Conservation (phyloP, 345 rosid genomes). For the Microthlaspi erraticum region DNA sequence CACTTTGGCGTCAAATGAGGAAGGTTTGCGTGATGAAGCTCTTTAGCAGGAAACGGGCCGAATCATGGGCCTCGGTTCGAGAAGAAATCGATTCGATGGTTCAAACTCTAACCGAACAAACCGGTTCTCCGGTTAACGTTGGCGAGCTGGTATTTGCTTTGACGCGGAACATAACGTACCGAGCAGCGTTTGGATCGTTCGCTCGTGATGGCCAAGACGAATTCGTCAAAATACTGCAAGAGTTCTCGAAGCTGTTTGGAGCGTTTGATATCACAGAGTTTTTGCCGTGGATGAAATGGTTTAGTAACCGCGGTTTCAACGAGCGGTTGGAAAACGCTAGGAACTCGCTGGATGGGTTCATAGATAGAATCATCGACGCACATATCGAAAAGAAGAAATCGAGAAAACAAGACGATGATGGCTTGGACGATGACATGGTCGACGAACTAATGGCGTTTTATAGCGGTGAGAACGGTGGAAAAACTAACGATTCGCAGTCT, state of each 20-base stretch:
- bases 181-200: constrained; percentile 83
- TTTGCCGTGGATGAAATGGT: constrained; percentile 76
- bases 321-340: constrained; percentile 68
- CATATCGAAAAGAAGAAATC: constrained; percentile 56
- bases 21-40: constrained; percentile 84
- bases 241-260: constrained; percentile 88
- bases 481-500: constrained; percentile 52
- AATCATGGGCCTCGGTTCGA: constrained; percentile 89
- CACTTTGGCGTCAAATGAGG: constrained; percentile 92
- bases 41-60: constrained; percentile 80
- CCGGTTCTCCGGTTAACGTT: constrained; percentile 57
- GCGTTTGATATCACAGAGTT: constrained; percentile 82
- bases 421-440: constrained; percentile 69
- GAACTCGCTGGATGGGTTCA: constrained; percentile 63
- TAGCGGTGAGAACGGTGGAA: constrained; percentile 46
- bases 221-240: constrained; percentile 74
- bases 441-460: constrained; percentile 83
- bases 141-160: constrained; percentile 74
- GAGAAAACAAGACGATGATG: constrained; percentile 23
- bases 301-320: constrained; percentile 56
- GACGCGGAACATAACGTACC: constrained; percentile 69
- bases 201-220: constrained; percentile 70
- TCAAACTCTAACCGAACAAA: constrained; percentile 41
- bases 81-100: constrained; percentile 69
- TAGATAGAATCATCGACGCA: constrained; percentile 74